Conservation (phyloP, 495 filamentous ascomycete genomes). For the Lepidopterella palustris region DNA sequence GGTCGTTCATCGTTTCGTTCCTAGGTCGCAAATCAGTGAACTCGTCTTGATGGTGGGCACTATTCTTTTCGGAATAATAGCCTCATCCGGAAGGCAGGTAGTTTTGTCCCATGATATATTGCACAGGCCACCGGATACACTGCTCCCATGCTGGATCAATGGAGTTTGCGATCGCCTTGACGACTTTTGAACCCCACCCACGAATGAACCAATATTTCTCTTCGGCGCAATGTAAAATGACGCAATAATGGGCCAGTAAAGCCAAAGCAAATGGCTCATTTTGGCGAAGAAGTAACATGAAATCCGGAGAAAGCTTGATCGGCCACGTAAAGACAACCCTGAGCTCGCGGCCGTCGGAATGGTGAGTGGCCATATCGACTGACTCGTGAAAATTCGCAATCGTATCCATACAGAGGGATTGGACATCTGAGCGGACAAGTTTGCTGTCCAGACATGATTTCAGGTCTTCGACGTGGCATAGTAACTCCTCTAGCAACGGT, state of each 20-base stretch:
- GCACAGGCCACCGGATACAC: constrained; percentile 14
- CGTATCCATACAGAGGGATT: background rate
- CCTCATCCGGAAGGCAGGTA: too few relatives aligned
- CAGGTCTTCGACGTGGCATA: background rate
- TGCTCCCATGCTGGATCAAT: constrained; percentile 16
- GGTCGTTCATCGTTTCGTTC: too few relatives aligned
- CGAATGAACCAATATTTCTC: constrained; percentile 15
- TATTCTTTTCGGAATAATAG: too few relatives aligned
- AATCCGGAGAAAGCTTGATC: constrained; percentile 2
- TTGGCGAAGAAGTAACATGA: constrained; percentile 8
- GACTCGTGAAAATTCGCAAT: background rate
- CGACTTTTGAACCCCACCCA: constrained; percentile 16
- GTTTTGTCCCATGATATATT: constrained; percentile 10
- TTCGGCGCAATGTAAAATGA: constrained; percentile 7
- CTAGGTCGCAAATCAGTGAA: too few relatives aligned
- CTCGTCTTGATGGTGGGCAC: too few relatives aligned
- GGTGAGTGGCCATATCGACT: background rate
- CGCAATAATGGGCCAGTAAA: constrained; percentile 12
- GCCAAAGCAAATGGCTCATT: constrained; percentile 15
- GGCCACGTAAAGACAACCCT: constrained; percentile 18
- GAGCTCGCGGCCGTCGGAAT: constrained; percentile 7
- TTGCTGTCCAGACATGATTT: background rate
- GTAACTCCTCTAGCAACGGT: constrained; percentile 7
- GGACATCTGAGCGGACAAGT: background rate
- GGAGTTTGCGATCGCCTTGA: background rate